A percentile compares a stretch with the other conserved stretches of the same genome.
Evolutionary conservation across 2,329 filamentous ascomycete species (phyloP).

Genomic region (Thermothelomyces thermophilus): DNA sequence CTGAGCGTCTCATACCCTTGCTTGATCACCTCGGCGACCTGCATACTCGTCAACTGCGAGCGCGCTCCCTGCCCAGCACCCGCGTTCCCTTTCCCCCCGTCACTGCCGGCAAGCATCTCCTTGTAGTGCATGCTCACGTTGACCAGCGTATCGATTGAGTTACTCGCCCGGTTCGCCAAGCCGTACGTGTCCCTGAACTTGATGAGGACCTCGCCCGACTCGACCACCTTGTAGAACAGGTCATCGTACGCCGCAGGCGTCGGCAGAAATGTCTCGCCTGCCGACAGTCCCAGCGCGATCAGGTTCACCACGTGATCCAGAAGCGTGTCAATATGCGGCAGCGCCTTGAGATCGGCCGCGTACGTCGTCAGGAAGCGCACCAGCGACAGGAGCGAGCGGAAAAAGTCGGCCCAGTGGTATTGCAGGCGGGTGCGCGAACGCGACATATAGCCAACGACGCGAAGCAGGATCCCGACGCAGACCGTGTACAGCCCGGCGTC

Average conservation of each 20-base stretch:
- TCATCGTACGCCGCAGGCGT: constrained; percentile 87
- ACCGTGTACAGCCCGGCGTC: constrained; percentile 81
- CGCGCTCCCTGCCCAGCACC: constrained; percentile 35
- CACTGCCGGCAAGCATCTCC: constrained; percentile 58
- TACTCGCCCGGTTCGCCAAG: constrained; percentile 50
- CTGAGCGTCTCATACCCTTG: constrained; percentile 92
- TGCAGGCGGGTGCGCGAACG: constrained; percentile 71
- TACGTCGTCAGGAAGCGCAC: constrained; percentile 89
- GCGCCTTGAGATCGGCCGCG: constrained; percentile 63
- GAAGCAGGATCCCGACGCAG: constrained; percentile 72
- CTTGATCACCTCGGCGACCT: constrained; percentile 89
- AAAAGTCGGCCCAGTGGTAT: constrained; percentile 95
- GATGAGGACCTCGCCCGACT: constrained; percentile 73
- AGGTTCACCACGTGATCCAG: constrained; percentile 75
- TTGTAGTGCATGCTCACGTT: constrained; percentile 83
- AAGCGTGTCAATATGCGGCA: constrained; percentile 64
- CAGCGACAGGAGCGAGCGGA: constrained; percentile 79
- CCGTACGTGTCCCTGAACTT: constrained; percentile 77
- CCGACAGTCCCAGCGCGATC: constrained; percentile 74
- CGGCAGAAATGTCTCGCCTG: constrained; percentile 85
- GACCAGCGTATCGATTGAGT: constrained; percentile 77
- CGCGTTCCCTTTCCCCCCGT: constrained; percentile 34
- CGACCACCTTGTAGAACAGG: constrained; percentile 96
- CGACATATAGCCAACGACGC: constrained; percentile 77
- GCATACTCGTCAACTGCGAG: constrained; percentile 69